Evolutionary conservation across 2,329 filamentous ascomycete genomes (phyloP).

Genomic region (Xylariaceae sp.): DNA sequence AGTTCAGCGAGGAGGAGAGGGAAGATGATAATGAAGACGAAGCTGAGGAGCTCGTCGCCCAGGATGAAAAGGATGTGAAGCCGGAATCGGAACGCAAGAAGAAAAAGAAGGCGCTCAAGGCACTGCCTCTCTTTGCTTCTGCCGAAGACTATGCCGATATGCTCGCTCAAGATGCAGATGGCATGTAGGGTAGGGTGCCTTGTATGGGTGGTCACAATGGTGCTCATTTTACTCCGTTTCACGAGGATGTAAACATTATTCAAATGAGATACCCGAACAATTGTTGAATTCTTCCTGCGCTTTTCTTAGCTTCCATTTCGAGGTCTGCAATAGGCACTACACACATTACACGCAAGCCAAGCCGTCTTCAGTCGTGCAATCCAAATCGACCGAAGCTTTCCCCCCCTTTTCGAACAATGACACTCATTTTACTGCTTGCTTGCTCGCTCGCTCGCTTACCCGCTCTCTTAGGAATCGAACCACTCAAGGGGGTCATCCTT

Average conservation of each 20-base stretch:
- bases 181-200: slow-evolving; percentile 11
- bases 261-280: slow-evolving; percentile 22
- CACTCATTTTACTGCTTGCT: background rate
- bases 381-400: background rate
- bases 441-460: background rate
- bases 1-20: slow-evolving; percentile 38
- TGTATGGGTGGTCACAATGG: slow-evolving; percentile 3
- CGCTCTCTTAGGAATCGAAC: slow-evolving; percentile 43
- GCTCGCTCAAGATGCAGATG: slow-evolving; percentile 65
- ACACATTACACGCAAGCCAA: background rate
- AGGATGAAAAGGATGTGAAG: slow-evolving; percentile 39
- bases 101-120: slow-evolving; percentile 80
- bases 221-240: slow-evolving; percentile 1
- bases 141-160: slow-evolving; percentile 89
- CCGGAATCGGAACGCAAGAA: slow-evolving; percentile 40
- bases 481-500: slow-evolving; percentile 45
- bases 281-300: slow-evolving; percentile 1
- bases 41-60: slow-evolving; percentile 37
- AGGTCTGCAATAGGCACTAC: background rate
- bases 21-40: slow-evolving; percentile 37
- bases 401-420: slow-evolving; percentile 33
- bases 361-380: background rate
- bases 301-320: too few species aligned
- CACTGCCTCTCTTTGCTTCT: slow-evolving; percentile 86
- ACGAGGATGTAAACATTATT: slow-evolving; percentile 8